These are phyloP conservation scores for Alternaria burnsii DNA, from an alignment of 2,329 filamentous ascomycete species.

Conservation along the genomic window DNA sequence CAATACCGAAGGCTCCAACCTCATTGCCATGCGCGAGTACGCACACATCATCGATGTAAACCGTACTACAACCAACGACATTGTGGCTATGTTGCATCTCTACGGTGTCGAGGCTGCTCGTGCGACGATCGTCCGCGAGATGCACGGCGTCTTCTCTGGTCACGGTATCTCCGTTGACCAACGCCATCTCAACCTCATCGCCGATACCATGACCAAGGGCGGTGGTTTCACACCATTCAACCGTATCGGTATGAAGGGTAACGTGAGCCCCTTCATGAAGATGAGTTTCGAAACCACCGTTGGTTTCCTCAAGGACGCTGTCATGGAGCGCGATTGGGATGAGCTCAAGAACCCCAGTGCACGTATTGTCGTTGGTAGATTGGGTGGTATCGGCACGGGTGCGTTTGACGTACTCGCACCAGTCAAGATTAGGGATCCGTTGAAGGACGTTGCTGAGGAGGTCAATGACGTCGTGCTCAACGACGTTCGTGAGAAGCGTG, in stretches of 20 bases:
- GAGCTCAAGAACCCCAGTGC: conserved; percentile 85
- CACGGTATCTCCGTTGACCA: conserved; percentile 94
- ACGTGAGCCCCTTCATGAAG: conserved; percentile 92
- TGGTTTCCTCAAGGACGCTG: conserved; percentile 89
- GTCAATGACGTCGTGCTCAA: conserved; percentile 21
- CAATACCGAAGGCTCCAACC: conserved; percentile 84
- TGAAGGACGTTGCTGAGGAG: conserved; percentile 26
- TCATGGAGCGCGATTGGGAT: conserved; percentile 89
- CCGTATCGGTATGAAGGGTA: conserved; percentile 84
- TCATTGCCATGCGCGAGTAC: conserved; percentile 89
- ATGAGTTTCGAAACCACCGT: conserved; percentile 99
- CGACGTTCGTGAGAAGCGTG: conserved; percentile 14
- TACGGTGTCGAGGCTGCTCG: conserved; percentile 96
- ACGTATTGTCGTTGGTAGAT: conserved; percentile 84
- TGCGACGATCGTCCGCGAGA: conserved; percentile 83
- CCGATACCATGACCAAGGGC: conserved; percentile 95
- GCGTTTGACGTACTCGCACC: conserved; percentile 81
- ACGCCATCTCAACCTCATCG: conserved; percentile 93
- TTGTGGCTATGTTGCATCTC: conserved; percentile 80
- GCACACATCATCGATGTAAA: conserved; percentile 86
- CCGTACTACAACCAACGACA: conserved; percentile 89
- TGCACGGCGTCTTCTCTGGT: conserved; percentile 83
- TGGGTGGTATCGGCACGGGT: conserved; percentile 87
- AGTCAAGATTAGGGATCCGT: conserved; percentile 39
- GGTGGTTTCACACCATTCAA: conserved; percentile 92